Percentiles rank a stretch among this genome's conserved stretches.
Conservation (phyloP, 768 basidiomycete genomes). For the Cystobasidium tubakii region DNA sequence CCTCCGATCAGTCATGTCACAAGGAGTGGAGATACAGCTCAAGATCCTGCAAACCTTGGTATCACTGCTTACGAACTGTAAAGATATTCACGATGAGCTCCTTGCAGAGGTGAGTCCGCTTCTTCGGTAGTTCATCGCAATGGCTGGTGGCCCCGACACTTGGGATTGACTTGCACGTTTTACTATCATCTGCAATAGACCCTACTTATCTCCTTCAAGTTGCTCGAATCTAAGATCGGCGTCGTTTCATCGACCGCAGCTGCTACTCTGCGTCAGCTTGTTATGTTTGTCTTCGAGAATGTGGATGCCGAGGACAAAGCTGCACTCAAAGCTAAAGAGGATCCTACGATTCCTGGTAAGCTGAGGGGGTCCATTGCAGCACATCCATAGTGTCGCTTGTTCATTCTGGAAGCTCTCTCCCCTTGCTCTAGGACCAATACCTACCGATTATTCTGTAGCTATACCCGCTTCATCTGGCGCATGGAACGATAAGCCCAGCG, state of each 20-base stretch:
- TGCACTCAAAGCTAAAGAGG: neutral
- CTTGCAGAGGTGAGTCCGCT: constrained; percentile 29
- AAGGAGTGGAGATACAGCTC: constrained; percentile 94
- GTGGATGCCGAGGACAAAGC: constrained; percentile 61
- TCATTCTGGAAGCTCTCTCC: constrained; percentile 46
- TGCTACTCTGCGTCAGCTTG: constrained; percentile 86
- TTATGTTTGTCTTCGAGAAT: constrained; percentile 97
- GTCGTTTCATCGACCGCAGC: constrained; percentile 97
- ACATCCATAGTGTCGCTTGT: too few species aligned
- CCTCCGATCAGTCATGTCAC: constrained; percentile 78
- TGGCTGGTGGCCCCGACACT: too few species aligned
- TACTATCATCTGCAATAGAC: constrained; percentile 55
- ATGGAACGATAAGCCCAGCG: constrained; percentile 72
- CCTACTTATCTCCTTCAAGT: constrained; percentile 83
- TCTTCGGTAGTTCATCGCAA: neutral
- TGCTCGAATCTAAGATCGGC: constrained; percentile 89
- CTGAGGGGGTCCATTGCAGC: too few species aligned
- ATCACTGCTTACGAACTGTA: constrained; percentile 61
- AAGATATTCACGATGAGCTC: constrained; percentile 63
- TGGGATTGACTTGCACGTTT: too few species aligned
- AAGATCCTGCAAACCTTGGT: constrained; percentile 77
- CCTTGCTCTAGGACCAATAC: constrained; percentile 65
- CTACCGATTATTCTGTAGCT: constrained; percentile 47
- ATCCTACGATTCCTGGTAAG: neutral
- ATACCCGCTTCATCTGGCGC: neutral